Percentiles rank a stretch among this genome's conserved stretches.
These are phyloP conservation scores for Saccharata proteae DNA, from an alignment of 2,329 filamentous ascomycete genomes.

Conservation along the genomic window DNA sequence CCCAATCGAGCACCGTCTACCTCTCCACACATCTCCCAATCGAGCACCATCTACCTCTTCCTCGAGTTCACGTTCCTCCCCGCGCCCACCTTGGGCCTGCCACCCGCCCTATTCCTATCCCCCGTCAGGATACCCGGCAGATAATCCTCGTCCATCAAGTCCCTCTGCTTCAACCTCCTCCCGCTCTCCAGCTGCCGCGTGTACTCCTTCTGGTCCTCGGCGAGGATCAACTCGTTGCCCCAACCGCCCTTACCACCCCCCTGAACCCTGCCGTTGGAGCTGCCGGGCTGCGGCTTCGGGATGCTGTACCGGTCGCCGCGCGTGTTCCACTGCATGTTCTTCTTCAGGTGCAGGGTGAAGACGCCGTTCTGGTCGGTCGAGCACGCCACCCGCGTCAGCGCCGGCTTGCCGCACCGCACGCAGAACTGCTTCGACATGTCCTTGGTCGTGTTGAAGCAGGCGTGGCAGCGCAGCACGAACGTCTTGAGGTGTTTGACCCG, in stretches of 20 bases:
- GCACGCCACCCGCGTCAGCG: conserved; percentile 74
- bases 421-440: conserved; percentile 89
- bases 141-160: conserved; percentile 93
- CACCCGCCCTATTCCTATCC: conserved; percentile 51
- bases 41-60: conserved; percentile 35
- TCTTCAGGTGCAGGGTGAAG: conserved; percentile 79
- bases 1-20: background rate
- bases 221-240: conserved; percentile 71
- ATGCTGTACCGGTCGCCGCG: conserved; percentile 86
- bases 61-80: conserved; percentile 77
- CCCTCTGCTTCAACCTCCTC: conserved; percentile 56
- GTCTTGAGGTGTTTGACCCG: conserved; percentile 78
- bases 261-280: conserved; percentile 61
- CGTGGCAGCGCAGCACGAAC: conserved; percentile 82
- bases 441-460: conserved; percentile 63
- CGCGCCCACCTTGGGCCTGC: conserved; percentile 68
- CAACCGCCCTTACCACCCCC: conserved; percentile 75
- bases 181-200: conserved; percentile 50
- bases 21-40: background rate
- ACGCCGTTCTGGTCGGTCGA: conserved; percentile 69
- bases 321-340: conserved; percentile 93
- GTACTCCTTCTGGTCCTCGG: conserved; percentile 96
- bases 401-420: conserved; percentile 75
- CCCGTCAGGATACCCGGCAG: conserved; percentile 76
- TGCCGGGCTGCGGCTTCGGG: conserved; percentile 77